Evolutionary conservation across 352 stramenopile genomes (phyloP), one percentile per base, ranked within the genome.

Genomic region (Globisporangium carolinianum): DNA sequence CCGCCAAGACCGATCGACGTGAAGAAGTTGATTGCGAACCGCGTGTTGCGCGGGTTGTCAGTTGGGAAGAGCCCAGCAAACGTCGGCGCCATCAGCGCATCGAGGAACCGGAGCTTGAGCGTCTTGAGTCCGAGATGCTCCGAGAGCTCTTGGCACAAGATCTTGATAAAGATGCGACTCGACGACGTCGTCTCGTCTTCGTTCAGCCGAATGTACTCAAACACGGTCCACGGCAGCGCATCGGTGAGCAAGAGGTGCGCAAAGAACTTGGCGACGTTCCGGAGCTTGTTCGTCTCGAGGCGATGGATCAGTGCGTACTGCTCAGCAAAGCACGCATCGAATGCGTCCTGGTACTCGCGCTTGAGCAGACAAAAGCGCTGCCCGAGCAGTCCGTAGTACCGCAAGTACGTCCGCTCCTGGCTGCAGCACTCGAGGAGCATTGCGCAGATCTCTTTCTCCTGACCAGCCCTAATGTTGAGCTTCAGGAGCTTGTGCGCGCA

Each of bases 21-120:
- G 79, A 99, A 99, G 70, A 99, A 99, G 63, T 99, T 99, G 81
- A 99, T 99, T 4, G 97, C 96, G 63, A 99, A 99, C 17, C 97
- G 91, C 55, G 96, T 99, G 72, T 99, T 98, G 47, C 96, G 89
- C 15, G 97, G 89, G 58, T 98, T 98, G 61, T 98, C 96, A 55
- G 87, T 97, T 0, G 97, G 97, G 62, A 99, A 99, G 51, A 99
- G 81, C 5, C 96, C 96, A 10, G 72, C 81, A 57, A 98, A 99
- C 61, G 87, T 96, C 12, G 89, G 61, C 61, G 77, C 62, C 91
- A 98, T 97, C 65, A 89, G 89, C 32, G 82, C 71, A 59, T 98
- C 92, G 37, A 96, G 70, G 71, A 99, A 98, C 7, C 96, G 83
- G 52, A 97, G 75, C 67, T 98, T 98, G 46, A 99, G 73, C 54